Conservation (phyloP, 164 flowering plant genomes). For the Taxillus chinensis region DNA sequence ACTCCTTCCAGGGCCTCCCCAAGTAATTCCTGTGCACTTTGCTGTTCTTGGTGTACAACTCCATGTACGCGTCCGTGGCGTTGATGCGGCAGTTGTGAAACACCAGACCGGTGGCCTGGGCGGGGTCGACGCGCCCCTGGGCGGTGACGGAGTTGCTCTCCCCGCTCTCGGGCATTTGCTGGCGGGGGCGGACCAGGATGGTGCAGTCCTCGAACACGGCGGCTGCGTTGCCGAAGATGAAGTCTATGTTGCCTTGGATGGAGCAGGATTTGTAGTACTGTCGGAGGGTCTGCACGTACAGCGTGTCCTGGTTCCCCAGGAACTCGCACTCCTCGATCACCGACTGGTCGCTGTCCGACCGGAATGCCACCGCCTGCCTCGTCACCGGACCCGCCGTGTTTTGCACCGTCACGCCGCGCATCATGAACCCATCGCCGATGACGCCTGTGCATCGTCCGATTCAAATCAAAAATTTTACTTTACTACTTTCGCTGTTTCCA, state of each 20-base stretch:
- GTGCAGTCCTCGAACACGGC: slow-evolving; percentile 52
- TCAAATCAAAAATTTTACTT: background rate
- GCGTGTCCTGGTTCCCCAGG: slow-evolving; percentile 75
- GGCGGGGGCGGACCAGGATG: slow-evolving; percentile 52
- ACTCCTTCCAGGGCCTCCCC: slow-evolving; percentile 95
- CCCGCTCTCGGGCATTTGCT: slow-evolving; percentile 44
- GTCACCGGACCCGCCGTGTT: slow-evolving; percentile 76
- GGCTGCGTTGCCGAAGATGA: slow-evolving; percentile 79
- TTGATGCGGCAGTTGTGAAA: slow-evolving; percentile 54
- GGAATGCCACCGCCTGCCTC: slow-evolving; percentile 78
- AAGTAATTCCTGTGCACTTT: slow-evolving; percentile 53
- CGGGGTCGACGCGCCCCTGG: slow-evolving; percentile 77
- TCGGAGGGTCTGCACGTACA: slow-evolving; percentile 63
- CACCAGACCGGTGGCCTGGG: slow-evolving; percentile 70
- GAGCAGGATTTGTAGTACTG: slow-evolving; percentile 63
- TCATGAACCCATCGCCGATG: slow-evolving; percentile 79
- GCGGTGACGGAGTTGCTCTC: slow-evolving; percentile 67
- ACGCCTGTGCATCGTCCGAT: slow-evolving; percentile 26
- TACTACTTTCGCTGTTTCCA: background rate
- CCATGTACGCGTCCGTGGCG: slow-evolving; percentile 71
- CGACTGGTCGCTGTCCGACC: slow-evolving; percentile 61
- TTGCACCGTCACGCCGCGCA: slow-evolving; percentile 49
- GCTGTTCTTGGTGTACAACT: slow-evolving; percentile 33
- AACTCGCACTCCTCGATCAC: slow-evolving; percentile 60
- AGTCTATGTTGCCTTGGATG: slow-evolving; percentile 74